Percentiles rank a stretch among this genome's conserved stretches.
These are phyloP conservation scores for Discostella pseudostelligera DNA, from an alignment of 108 stramenopile species.

Conservation along the genomic window DNA sequence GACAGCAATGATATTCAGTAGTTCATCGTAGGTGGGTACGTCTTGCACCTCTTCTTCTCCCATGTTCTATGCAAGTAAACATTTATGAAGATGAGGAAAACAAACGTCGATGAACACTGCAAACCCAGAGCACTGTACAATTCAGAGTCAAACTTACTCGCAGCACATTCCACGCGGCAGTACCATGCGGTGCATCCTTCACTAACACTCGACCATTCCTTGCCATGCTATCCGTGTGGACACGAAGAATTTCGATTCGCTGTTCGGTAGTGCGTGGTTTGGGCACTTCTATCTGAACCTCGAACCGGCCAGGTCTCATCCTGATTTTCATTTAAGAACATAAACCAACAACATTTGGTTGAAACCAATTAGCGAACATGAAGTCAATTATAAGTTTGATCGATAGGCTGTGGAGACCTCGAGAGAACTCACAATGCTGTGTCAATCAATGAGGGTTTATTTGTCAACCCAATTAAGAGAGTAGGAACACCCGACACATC, in stretches of 20 bases:
- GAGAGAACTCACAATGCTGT: conserved; percentile 50
- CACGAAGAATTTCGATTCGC: conserved; percentile 71
- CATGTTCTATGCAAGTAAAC: not conserved
- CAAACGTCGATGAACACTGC: too few relatives aligned
- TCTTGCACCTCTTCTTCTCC: conserved; percentile 23
- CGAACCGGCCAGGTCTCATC: conserved; percentile 81
- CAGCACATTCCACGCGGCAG: conserved; percentile 38
- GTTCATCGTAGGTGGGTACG: conserved; percentile 54
- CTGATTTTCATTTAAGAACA: not conserved
- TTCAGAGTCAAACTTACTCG: conserved; percentile 1
- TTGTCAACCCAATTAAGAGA: conserved; percentile 92
- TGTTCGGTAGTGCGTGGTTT: conserved; percentile 71
- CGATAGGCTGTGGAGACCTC: not conserved
- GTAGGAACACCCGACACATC: conserved; percentile 84
- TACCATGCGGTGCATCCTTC: conserved; percentile 61
- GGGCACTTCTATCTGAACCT: conserved; percentile 86
- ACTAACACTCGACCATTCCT: conserved; percentile 74
- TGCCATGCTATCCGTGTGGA: conserved; percentile 76
- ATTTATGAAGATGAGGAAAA: conserved; percentile 7
- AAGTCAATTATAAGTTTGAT: not conserved
- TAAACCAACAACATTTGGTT: not conserved
- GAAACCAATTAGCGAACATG: not conserved
- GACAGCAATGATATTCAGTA: conserved; percentile 59
- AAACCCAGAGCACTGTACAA: too few relatives aligned
- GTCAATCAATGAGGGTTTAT: conserved; percentile 87